Base-by-base conservation (phyloP, 2,329 filamentous ascomycete genomes). In the Chaetomiaceae sp. region DNA sequence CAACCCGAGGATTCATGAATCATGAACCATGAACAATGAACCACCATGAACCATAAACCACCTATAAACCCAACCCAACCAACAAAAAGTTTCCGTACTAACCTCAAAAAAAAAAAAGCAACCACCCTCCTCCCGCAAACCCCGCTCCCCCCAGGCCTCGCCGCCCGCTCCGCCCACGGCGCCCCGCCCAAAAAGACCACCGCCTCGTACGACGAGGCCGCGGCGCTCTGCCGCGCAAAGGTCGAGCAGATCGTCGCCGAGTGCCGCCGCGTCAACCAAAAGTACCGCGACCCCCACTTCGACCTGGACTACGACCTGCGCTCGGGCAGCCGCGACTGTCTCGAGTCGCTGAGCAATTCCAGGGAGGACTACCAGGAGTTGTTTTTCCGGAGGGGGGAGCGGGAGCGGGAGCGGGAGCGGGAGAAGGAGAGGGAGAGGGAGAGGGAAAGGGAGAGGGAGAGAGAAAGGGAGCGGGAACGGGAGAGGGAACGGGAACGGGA, bases 231-330 rank as follows among this genome's bases (percentile, higher is more conserved):
- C 69, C 76, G 74, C 49, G 79, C 78, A 51, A 87, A 78, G 71
- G 86, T 78, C 3, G 75, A 73, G 23, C 79, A 81, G 65, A 84
- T 85, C 54, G 75, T 81, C 44, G 74, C 75, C 53, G 81, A 84
- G 64, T 95, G 89, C 66, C 77, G 82, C 20, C 79, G 87, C 8
- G 75, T 90, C 53, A 95, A 95, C 68, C 86, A 90, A 64, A 92
- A 90, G 68, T 96, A 95, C 66, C 80, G 86, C 14, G 89, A 95
- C 65, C 81, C 85, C n/a, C 84, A 94, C 67, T 95, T 95, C 65
- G 87, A 95, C 66, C 82, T 95, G 47, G 89, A 94, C 65, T 74
- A 80, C 33, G 88, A 91, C 66, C 75, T 90, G 57, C 87, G 89
- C 69, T 73, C 74, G 33, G 70, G 72, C n/a, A 69, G 66, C 5